Base-by-base conservation (phyloP, 164 flowering plant species). In the Nymphaea colorata region DNA sequence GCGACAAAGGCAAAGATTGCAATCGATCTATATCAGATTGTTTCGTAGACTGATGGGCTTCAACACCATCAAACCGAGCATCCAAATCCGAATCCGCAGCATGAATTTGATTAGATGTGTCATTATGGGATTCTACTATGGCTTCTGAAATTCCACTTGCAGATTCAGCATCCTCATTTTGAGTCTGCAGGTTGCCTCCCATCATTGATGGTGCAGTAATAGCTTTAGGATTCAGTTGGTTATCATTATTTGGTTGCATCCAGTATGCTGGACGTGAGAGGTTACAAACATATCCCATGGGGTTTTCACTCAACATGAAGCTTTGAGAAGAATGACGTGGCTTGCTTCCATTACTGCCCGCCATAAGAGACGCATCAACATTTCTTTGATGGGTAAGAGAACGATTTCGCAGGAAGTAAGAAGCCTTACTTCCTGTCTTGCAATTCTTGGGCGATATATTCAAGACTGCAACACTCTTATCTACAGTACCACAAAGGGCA, bases 1-100 rank as follows among this genome's bases (percentile, higher is more conserved):
- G 72, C 63, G 70, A 16, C 68, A 71, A 16, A 14, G 69, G 64
- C 10, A 71, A 73, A 66, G 73, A 65, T 65, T 67, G 73, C 63
- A 64, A 71, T 43, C 66, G 70, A 61, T 72, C 80, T 60, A 25
- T 66, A 68, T 70, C 45, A 62, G 47, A 66, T 42, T 17, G 42
- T 5, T 70, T 68, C 17, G 41, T 67, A 64, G 59, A 68, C 63
- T 51, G 71, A 65, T 53, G 44, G 42, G 65, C 64, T 57, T 69
- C 77, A 16, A 61, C 57, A 59, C 67, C 66, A 68, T 47, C 12
- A 47, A 47, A 6, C 12, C 55, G 11, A 47, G 11, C 55, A 6
- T 14, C 55, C 12, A 14, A 14, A 47, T 47, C 11, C 12, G 55
- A 47, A 47, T 47, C 36, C 36, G 36, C 36, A 25, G 36, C 12